Evolutionary conservation across 78 protist species (phyloP), one percentile per base, ranked within the genome.

Genomic region (Dictyostelium firmibasis): DNA sequence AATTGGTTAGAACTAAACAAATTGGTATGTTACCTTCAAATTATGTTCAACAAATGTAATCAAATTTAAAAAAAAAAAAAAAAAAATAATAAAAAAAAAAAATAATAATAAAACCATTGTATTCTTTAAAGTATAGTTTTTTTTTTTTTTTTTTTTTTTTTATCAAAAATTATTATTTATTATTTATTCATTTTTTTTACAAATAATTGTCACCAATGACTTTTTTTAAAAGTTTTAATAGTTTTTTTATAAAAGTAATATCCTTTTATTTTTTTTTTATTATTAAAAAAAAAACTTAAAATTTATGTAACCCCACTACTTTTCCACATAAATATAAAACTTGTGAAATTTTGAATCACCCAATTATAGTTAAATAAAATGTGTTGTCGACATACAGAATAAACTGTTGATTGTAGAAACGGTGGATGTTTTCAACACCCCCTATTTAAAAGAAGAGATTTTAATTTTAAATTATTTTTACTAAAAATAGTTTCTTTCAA

Each of bases 1-100:
- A 89, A 8, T 25, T 93, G n/a, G 83, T 81, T 25, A 91, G 97
- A 11, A 85, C 91, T 13, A 33, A 33, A 33, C 38, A 23, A 23
- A 35, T 27, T 43, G 93, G 93, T 35, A 79, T 88, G 86, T 50
- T 82, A 33, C 86, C 86, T 29, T n/a, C 75, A 25, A 27, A 27
- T 27, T 67, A 67, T 67, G 75, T 67, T 67, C 75, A 67, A 67
- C 35, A n/a, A 67, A 25, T 11, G 9, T 67, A 67, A 27, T 27
- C 4, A 27, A 67, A 11, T 25, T 25, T n/a, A 62, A 7, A 25
- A 62, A n/a, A 67, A 27, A 67, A 25, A n/a, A 64, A 64, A 25
- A n/a, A 64, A 64, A n/a, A 5, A 64, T n/a, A n/a, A 62, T n/a
- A 62, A 62, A 62, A 3, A 23, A 23, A n/a, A 64, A 50, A 50